phyloP scores from a whole-genome alignment of 176 grass and related monocot species.

The Oryza australiensis region DNA sequence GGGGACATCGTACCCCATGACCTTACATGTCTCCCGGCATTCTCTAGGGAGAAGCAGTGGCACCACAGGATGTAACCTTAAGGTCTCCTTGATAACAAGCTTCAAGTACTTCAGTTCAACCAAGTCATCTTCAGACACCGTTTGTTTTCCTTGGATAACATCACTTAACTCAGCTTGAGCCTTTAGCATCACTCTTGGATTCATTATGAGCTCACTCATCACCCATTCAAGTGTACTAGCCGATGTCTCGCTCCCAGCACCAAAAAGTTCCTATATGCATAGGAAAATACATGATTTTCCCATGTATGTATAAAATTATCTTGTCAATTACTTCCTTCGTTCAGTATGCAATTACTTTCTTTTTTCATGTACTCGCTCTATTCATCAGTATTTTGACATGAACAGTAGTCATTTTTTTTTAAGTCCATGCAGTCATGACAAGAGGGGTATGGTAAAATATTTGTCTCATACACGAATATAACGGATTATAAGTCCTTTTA shows the following conservation, averaged over 20 bases:
- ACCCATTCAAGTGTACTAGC: background rate
- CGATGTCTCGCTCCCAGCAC: background rate
- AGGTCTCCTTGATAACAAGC: background rate
- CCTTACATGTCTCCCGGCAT: background rate
- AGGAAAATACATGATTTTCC: too few species aligned
- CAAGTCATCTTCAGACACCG: background rate
- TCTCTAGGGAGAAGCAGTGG: background rate
- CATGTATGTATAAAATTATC: too few species aligned
- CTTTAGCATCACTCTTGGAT: background rate
- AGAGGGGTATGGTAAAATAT: too few species aligned
- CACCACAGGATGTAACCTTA: background rate
- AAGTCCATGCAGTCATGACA: too few species aligned
- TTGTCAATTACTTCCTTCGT: too few species aligned
- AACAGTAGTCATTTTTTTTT: too few species aligned
- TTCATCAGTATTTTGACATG: too few species aligned
- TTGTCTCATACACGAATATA: too few species aligned
- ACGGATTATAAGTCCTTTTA: too few species aligned
- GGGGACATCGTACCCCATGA: background rate
- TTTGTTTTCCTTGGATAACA: background rate
- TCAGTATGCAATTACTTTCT: too few species aligned
- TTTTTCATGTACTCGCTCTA: too few species aligned
- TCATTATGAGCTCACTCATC: background rate
- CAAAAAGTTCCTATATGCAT: background rate
- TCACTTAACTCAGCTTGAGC: background rate
- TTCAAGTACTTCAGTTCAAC: background rate